Conservation (phyloP, 2,329 filamentous ascomycete genomes). For the Macroventuria anomochaeta region DNA sequence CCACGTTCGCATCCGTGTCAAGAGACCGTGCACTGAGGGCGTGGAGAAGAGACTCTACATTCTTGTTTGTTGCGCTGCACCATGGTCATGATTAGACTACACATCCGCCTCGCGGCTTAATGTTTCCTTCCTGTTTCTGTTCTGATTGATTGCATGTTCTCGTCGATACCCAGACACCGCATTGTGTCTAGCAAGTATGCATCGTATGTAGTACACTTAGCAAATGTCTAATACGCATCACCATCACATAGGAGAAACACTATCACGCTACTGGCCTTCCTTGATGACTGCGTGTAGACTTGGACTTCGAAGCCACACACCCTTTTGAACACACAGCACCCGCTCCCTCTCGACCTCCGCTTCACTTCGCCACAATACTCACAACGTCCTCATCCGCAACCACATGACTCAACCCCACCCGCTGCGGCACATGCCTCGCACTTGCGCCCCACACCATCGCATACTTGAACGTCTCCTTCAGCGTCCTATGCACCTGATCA, state of each 20-base stretch:
- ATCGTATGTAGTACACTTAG: slow-evolving; percentile 6
- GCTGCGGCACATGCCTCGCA: slow-evolving; percentile 90
- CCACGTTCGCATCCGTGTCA: too few species aligned
- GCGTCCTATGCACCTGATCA: slow-evolving; percentile 87
- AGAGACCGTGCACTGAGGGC: neutral
- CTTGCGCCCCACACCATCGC: slow-evolving; percentile 97
- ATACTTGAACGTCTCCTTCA: slow-evolving; percentile 99
- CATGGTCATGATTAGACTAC: slow-evolving; percentile 15
- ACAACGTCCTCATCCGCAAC: slow-evolving; percentile 76
- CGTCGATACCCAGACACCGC: slow-evolving; percentile 23
- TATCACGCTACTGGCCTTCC: too few species aligned
- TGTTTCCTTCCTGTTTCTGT: slow-evolving; percentile 5
- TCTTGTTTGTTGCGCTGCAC: neutral
- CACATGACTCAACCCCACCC: slow-evolving; percentile 83
- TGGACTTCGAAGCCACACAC: too few species aligned
- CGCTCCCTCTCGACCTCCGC: too few species aligned
- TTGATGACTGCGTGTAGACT: too few species aligned
- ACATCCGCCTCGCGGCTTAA: slow-evolving; percentile 18
- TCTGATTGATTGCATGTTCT: neutral
- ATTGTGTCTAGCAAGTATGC: slow-evolving; percentile 9
- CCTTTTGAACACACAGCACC: too few species aligned
- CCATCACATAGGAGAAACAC: too few species aligned
- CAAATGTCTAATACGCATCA: slow-evolving; percentile 5
- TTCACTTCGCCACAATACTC: slow-evolving; percentile 61
- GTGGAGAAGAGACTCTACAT: neutral